Evolutionary conservation across 2,329 filamentous ascomycete species (phyloP).

Genomic region (Fusarium cyanostomum): DNA sequence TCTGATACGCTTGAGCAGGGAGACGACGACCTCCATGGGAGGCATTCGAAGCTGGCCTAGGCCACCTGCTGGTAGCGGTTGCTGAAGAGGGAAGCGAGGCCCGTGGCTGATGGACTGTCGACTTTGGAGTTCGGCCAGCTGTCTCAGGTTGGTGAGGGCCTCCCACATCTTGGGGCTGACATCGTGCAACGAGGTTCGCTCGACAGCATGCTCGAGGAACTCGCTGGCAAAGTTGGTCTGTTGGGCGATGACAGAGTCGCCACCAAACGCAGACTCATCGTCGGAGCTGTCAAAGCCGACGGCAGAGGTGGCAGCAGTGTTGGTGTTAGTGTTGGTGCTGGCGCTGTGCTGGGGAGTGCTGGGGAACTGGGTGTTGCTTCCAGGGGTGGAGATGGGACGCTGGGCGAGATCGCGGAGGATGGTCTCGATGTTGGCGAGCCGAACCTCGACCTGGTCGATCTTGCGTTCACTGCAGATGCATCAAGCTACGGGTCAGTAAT

Average conservation of each 20-base stretch:
- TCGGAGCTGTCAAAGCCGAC: constrained; percentile 52
- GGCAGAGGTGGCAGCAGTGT: constrained; percentile 43
- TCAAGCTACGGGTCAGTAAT: constrained; percentile 10
- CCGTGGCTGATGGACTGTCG: constrained; percentile 53
- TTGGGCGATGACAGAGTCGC: constrained; percentile 59
- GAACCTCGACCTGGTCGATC: constrained; percentile 59
- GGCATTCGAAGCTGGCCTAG: constrained; percentile 65
- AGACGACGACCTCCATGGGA: constrained; percentile 60
- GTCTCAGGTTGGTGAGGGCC: constrained; percentile 60
- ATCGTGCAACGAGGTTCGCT: constrained; percentile 56
- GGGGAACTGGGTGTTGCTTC: constrained; percentile 36
- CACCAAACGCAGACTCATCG: constrained; percentile 55
- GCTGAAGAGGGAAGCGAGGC: constrained; percentile 57
- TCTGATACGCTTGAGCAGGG: constrained; percentile 59
- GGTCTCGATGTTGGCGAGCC: constrained; percentile 57
- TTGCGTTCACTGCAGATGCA: constrained; percentile 58
- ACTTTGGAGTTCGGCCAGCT: constrained; percentile 63
- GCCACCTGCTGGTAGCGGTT: constrained; percentile 56
- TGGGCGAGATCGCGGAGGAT: constrained; percentile 52
- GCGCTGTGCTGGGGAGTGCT: constrained; percentile 39
- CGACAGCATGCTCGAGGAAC: constrained; percentile 63
- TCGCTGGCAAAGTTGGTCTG: constrained; percentile 64
- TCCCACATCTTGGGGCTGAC: constrained; percentile 62
- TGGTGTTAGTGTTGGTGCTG: constrained; percentile 23
- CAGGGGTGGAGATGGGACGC: constrained; percentile 35